phyloP scores from a whole-genome alignment of 2,329 filamentous ascomycete genomes.

The Beauveria australis region DNA sequence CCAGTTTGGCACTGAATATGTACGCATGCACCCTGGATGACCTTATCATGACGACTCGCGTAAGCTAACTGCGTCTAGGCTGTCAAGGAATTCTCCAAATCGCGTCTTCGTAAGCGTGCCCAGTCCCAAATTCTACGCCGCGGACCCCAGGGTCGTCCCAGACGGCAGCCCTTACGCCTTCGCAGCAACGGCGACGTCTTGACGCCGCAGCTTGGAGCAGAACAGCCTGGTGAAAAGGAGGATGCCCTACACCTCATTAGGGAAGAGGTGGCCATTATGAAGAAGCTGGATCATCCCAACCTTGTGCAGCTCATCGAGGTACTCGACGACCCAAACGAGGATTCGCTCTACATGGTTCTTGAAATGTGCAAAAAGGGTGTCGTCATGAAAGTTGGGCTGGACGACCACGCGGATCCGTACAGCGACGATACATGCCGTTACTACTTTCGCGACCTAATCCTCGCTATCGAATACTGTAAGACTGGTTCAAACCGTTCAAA shows the following conservation, averaged over 20 bases:
- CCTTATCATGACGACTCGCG: background rate
- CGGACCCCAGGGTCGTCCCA: slow-evolving; percentile 38
- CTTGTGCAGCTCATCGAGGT: slow-evolving; percentile 92
- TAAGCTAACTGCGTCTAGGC: slow-evolving; percentile 48
- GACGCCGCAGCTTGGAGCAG: slow-evolving; percentile 20
- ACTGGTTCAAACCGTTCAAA: slow-evolving; percentile 15
- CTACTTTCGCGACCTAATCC: slow-evolving; percentile 91
- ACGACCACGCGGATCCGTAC: slow-evolving; percentile 75
- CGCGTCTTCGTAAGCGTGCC: slow-evolving; percentile 76
- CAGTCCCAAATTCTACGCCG: slow-evolving; percentile 75
- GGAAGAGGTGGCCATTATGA: slow-evolving; percentile 98
- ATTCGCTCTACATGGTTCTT: slow-evolving; percentile 96
- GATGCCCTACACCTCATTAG: slow-evolving; percentile 79
- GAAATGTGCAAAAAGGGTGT: slow-evolving; percentile 99
- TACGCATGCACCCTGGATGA: slow-evolving; percentile 36
- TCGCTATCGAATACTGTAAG: slow-evolving; percentile 88
- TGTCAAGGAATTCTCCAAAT: slow-evolving; percentile 96
- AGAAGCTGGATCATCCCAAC: slow-evolving; percentile 92
- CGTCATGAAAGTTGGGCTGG: slow-evolving; percentile 90
- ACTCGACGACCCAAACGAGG: slow-evolving; percentile 87
- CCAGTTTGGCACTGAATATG: slow-evolving; percentile 88
- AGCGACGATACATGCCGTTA: slow-evolving; percentile 71
- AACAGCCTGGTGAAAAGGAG: slow-evolving; percentile 48
- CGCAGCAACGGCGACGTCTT: slow-evolving; percentile 20
- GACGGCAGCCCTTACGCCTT: slow-evolving; percentile 9